Percentiles rank a stretch among this genome's conserved stretches.
These are phyloP conservation scores for Cydonia oblonga DNA, from an alignment of 331 rosid genomes.

Conservation along the genomic window DNA sequence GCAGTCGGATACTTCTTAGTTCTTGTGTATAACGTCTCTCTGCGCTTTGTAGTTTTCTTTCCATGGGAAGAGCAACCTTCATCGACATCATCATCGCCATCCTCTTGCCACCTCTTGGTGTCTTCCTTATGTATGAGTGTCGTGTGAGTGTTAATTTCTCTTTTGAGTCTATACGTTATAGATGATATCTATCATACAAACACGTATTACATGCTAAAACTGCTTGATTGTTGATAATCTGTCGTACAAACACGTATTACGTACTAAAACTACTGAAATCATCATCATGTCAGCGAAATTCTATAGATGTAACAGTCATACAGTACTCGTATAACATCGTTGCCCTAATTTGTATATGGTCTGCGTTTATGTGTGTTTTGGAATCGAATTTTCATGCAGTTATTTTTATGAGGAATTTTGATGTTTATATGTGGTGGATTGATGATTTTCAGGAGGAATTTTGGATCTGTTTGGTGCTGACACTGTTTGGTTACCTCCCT, in stretches of 20 bases:
- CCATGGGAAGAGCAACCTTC: conserved; percentile 24
- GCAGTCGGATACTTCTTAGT: too few relatives aligned
- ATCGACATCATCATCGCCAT: conserved; percentile 59
- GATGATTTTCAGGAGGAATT: conserved; percentile 50
- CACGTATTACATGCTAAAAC: too few relatives aligned
- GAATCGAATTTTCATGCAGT: neutral
- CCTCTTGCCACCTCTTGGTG: conserved; percentile 77
- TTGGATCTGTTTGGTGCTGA: conserved; percentile 76
- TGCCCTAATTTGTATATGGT: neutral
- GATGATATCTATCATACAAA: neutral
- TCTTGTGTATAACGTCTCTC: too few relatives aligned
- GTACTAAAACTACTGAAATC: too few relatives aligned
- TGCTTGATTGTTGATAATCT: too few relatives aligned
- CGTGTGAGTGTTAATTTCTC: conserved; percentile 1
- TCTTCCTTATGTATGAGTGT: conserved; percentile 70
- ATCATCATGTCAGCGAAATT: neutral
- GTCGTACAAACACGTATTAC: too few relatives aligned
- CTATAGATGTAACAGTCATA: neutral
- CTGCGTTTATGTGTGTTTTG: neutral
- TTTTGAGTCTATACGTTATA: neutral
- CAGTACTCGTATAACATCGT: too few relatives aligned
- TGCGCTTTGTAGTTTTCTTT: too few relatives aligned
- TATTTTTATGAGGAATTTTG: neutral
- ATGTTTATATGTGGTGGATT: neutral
- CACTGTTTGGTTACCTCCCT: conserved; percentile 56